Percentiles rank a stretch among this genome's conserved stretches.
These are phyloP conservation scores for Talaromyces piceae DNA, from an alignment of 2,329 filamentous ascomycete species.

Conservation along the genomic window DNA sequence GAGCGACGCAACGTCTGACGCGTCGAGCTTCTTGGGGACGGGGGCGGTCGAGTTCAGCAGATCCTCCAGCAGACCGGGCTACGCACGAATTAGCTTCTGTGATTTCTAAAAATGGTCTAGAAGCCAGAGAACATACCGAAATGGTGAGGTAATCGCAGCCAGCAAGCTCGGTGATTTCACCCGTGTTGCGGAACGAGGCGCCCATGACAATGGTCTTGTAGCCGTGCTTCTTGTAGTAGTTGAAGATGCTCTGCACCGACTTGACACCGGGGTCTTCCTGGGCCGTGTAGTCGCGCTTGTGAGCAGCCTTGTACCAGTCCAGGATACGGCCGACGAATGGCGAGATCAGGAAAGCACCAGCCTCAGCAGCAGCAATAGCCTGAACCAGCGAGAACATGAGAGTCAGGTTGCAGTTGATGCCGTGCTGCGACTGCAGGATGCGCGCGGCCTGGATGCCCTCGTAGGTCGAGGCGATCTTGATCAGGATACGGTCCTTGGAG, in stretches of 20 bases:
- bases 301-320: conserved; percentile 97
- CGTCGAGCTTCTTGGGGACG: conserved; percentile 90
- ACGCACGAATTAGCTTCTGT: conserved; percentile 15
- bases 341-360: conserved; percentile 93
- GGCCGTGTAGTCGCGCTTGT: conserved; percentile 86
- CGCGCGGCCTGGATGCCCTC: conserved; percentile 98
- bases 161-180: conserved; percentile 96
- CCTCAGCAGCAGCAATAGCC: conserved; percentile 93
- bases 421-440: conserved; percentile 91
- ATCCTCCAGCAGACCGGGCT: conserved; percentile 90
- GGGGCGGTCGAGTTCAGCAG: conserved; percentile 73
- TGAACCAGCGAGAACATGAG: conserved; percentile 96
- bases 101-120: not conserved
- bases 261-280: conserved; percentile 93
- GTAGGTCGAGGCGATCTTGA: conserved; percentile 99
- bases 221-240: conserved; percentile 99
- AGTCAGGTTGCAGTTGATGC: conserved; percentile 97
- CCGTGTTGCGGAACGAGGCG: conserved; percentile 90
- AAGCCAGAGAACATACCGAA: conserved; percentile 56
- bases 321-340: conserved; percentile 99
- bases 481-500: conserved; percentile 86
- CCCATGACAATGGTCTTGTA: conserved; percentile 99
- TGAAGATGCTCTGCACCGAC: conserved; percentile 89
- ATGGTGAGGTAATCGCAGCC: conserved; percentile 99
- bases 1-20: conserved; percentile 56